Evolutionary conservation across 306 rosid genomes (phyloP), one percentile per base, ranked within the genome.

Genomic region (Begonia masoniana): DNA sequence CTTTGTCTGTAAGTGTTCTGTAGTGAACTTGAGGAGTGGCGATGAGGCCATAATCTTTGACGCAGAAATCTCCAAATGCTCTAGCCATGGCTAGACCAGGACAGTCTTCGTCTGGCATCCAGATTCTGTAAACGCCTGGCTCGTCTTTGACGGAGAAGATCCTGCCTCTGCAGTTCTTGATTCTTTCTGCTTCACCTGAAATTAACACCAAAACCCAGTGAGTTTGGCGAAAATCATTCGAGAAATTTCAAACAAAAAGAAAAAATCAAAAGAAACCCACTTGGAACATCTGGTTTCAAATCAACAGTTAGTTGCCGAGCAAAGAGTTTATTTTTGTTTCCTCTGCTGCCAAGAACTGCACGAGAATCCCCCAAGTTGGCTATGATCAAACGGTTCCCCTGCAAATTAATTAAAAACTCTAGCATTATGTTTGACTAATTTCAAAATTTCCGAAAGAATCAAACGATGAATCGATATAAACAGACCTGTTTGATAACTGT

Each of bases 31-130:
- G 88, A 17, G 99, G 99, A 43, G 6, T 48, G 49, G 99, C 66
- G 63, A 81, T 86, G 26, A 92, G 86, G 60, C 99, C 99, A 61
- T 72, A 83, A 66, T 86, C 93, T 74, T 92, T 92, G 21, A 86
- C 71, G 68, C 99, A 92, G 61, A 92, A 92, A 55, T 92, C 99
- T 14, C 96, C 99, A 7, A 92, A 83, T 47, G 96, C 84, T 63
- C 99, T 83, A 9, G 99, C 74, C 99, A 92, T 92, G 19, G 99
- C 99, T 0, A 92, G 77, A 55, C 99, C 96, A 26, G 99, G 96
- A 60, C 82, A 86, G 57, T 92, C 86, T 48, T 74, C 86, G 23
- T 92, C 93, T 10, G 99, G 88, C 94, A 92, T 87, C 99, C 99
- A 92, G 52, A 92, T 26, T 76, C 99, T 83, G 71, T 41, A 74